Base-by-base conservation (phyloP, 768 basidiomycete species). In the Wakefieldia striispora region DNA sequence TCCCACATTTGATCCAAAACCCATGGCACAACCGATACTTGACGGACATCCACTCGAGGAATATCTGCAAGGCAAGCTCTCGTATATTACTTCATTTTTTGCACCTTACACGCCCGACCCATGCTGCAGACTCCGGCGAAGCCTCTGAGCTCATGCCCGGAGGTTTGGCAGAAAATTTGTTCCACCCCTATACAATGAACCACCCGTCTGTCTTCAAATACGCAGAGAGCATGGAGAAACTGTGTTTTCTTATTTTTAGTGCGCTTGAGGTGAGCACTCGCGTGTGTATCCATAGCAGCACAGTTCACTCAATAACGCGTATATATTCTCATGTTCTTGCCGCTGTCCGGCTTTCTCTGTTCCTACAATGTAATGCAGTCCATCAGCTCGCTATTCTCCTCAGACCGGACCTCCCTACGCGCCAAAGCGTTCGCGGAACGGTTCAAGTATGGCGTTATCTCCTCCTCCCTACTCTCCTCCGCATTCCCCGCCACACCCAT, bases 371-470 rank as follows among this genome's bases (percentile, higher is more conserved):
- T 47, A 20, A 50, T 49, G 35, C 58, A 79, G 79, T 56, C 71
- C 29, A 53, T 78, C 16, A 53, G 68, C 50, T 65, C 73, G 26
- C 47, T 73, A 26, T 67, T 79, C 31, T 46, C 54, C 36, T 66
- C 73, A 6, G 62, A 69, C 36, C 62, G 70, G 29, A 54, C 65
- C 9, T 59, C 74, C 21, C 66, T 55, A 50, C 64, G 71, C 6
- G 64, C 74, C 4, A 77, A 69, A 53, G 74, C 77, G 17, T 86
- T 89, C 57, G 79, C 81, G 9, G 88, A 91, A 67, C 84, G 79
- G 36, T 90, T 91, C 79, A 90, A 90, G 64, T 91, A 90, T 75
- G 81, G 80, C 51, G 79, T 91, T 4, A 89, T 91, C 51, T 88
- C 88, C 4, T 90, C 88, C 3, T 82, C 87, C 8, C 72, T 91